Percentiles rank a stretch among this genome's conserved stretches.
phyloP scores from a whole-genome alignment of 164 flowering plant species.

The Nymphaea colorata region DNA sequence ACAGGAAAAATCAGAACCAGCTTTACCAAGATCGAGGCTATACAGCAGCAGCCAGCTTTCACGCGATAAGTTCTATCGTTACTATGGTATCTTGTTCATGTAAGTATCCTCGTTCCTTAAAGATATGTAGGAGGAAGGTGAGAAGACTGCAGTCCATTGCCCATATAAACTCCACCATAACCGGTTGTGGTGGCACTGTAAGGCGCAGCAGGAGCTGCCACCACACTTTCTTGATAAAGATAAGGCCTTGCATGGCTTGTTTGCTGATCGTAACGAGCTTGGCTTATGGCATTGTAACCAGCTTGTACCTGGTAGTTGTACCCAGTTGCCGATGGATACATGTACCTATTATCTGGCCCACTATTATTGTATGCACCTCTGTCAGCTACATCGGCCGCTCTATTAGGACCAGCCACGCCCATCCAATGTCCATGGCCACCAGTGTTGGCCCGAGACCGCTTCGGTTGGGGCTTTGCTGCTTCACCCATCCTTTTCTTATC shows the following conservation, averaged over 20 bases:
- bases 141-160: conserved; percentile 27
- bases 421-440: neutral
- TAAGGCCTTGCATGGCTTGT: conserved; percentile 23
- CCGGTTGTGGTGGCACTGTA: conserved; percentile 6
- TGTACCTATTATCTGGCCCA: conserved; percentile 29
- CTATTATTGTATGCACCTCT: conserved; percentile 7
- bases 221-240: conserved; percentile 28
- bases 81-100: too few relatives aligned
- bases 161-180: conserved; percentile 17
- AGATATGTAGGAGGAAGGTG: conserved; percentile 16
- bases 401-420: neutral
- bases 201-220: conserved; percentile 13
- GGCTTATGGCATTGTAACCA: conserved; percentile 4
- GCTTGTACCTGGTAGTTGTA: conserved; percentile 24
- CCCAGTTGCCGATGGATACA: conserved; percentile 21
- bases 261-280: conserved; percentile 19
- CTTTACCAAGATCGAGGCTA: too few relatives aligned
- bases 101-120: neutral
- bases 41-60: too few relatives aligned
- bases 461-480: conserved; percentile 82
- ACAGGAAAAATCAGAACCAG: too few relatives aligned
- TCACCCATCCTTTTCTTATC: conserved; percentile 83
- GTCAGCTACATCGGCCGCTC: neutral
- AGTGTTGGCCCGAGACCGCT: conserved; percentile 76
- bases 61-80: too few relatives aligned